Base-by-base conservation (phyloP, 2,329 filamentous ascomycete genomes). In the Scolecobasidium constrictum region DNA sequence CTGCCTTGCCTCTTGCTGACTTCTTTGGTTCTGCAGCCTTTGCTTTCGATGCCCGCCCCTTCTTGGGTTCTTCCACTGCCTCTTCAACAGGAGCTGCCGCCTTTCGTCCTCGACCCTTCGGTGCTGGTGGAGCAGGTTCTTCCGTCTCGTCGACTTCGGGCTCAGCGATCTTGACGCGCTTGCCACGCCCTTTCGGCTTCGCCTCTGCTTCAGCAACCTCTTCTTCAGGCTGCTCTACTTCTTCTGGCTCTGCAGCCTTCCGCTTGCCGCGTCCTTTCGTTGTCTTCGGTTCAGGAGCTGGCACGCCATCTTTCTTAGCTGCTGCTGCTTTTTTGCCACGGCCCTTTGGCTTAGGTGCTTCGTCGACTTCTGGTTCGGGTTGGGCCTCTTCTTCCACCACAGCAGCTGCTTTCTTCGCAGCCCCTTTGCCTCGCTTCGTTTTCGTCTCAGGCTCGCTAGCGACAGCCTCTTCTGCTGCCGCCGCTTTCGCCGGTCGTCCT, bases 21-120 rank as follows among this genome's bases (percentile, higher is more conserved):
- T 31, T 31, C 26, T 31, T 31, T n/a, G 9, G 9, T n/a, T 31
- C 18, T 35, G 12, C 23, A n/a, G 40, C 17, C 5, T 15, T 15
- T 5, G 22, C 16, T 5, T 5, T 19, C 19, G 23, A 9, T 11
- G 41, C 41, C n/a, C 35, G 26, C 31, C 38, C 41, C 11, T 17
- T 39, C 3, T 17, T 21, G 5, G 39, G 19, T 34, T 47, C 45
- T 19, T 42, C 43, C 23, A 45, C 35, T 17, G 34, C 16, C 15
- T 33, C 40, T 18, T 42, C 33, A 21, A n/a, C 16, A 13, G 17
- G 4, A 16, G 22, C 36, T 13, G 43, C 23, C 11, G 39, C 28
- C 7, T 40, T 28, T 13, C 47, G 41, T 18, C 47, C 49, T 15
- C 38, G 43, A 19, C 23, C 37, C 39, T 46, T 48, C 7, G 45